Evolutionary conservation across 78 protist genomes (phyloP), one percentile per base, ranked within the genome.

Genomic region (Dictyostelium capitatum): DNA sequence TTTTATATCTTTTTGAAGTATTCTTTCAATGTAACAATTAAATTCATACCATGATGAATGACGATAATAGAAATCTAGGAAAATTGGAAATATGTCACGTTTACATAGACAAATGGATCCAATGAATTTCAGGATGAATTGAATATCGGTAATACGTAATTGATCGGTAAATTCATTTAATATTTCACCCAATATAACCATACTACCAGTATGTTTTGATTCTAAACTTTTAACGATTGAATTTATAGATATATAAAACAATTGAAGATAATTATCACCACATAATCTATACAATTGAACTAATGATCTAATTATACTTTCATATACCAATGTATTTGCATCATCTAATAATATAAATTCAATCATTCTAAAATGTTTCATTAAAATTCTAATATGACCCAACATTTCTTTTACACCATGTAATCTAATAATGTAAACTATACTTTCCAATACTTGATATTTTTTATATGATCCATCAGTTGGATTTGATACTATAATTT

Each of bases 161-260:
- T 70, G 78, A 30, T 70, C 78, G 28, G 25, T 41, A 37, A 41
- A 70, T 6, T 70, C 78, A 11, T n/a, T 70, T 70, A 70, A 70
- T 28, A 70, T 28, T 28, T 70, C 78, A 17, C 78, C 78, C 46
- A 70, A 70, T 70, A 70, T 70, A 30, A 70, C 50, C 78, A 70
- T 70, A 19, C 78, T 46, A 62, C 70, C 70, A 11, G 70, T 62
- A 62, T 62, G 70, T 62, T 62, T 62, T 37, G 43, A 37, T 23
- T 70, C 25, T 30, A 17, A 30, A 0, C 46, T 41, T 20, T 41
- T 70, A 2, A 41, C 50, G 0, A 70, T 70, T 70, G 78, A 70
- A 70, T 70, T 41, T 17, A 70, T 70, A 30, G 78, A 37, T 14
- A 70, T 70, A 41, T 28, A 41, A 70, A 70, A 70, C 32, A 70